These are phyloP conservation scores for Aciculosporium take DNA, from an alignment of 2,329 filamentous ascomycete species.

Conservation along the genomic window DNA sequence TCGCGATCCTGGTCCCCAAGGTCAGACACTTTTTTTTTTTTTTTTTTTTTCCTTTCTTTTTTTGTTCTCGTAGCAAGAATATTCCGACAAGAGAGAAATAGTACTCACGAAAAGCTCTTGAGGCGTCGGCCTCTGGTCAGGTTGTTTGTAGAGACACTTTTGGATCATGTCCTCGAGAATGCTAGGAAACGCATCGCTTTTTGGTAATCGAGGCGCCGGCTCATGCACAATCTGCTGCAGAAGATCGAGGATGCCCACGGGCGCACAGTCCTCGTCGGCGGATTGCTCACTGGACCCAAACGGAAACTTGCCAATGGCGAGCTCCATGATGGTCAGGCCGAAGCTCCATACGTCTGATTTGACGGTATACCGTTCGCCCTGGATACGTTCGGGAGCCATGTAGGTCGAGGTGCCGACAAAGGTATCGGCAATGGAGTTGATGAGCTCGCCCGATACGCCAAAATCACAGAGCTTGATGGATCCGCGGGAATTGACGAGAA, in stretches of 20 bases:
- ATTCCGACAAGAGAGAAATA: no score
- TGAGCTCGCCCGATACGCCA: slow-evolving; percentile 92
- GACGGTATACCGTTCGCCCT: slow-evolving; percentile 92
- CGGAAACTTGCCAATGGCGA: slow-evolving; percentile 94
- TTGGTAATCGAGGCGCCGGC: slow-evolving; percentile 80
- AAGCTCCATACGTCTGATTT: slow-evolving; percentile 99
- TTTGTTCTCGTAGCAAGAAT: not conserved
- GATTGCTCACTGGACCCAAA: slow-evolving; percentile 64
- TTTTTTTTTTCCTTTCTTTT: not conserved
- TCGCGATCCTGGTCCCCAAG: slow-evolving; percentile 58
- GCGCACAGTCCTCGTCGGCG: slow-evolving; percentile 63
- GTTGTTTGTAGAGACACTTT: slow-evolving; percentile 83
- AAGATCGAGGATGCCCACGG: slow-evolving; percentile 88
- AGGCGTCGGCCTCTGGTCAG: slow-evolving; percentile 78
- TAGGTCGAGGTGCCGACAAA: slow-evolving; percentile 98
- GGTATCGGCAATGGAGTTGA: slow-evolving; percentile 95
- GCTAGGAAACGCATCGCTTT: slow-evolving; percentile 91
- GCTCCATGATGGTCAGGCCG: slow-evolving; percentile 85
- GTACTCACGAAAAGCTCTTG: slow-evolving; percentile 69
- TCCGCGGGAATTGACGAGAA: slow-evolving; percentile 85
- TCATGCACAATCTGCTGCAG: slow-evolving; percentile 97
- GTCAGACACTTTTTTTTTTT: slow-evolving; percentile 3
- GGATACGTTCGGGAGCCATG: slow-evolving; percentile 97
- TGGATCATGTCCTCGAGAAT: slow-evolving; percentile 96
- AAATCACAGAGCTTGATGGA: slow-evolving; percentile 98